Evolutionary conservation across 331 rosid genomes (phyloP).

Genomic region (Acacia pycnantha): DNA sequence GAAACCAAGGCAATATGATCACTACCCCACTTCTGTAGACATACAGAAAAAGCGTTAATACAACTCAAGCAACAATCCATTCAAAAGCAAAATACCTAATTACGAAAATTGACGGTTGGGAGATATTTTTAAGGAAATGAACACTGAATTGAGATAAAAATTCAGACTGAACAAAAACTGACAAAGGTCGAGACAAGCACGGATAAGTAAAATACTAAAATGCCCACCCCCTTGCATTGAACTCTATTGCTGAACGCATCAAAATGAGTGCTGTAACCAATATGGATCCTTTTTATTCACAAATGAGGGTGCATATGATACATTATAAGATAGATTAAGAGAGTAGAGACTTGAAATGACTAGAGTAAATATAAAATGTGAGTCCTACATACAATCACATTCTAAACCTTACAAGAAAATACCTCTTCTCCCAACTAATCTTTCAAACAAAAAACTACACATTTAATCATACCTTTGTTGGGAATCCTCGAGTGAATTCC

Average conservation of each 20-base stretch:
- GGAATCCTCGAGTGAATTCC: conserved; percentile 81
- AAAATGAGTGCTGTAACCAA: background rate
- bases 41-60: background rate
- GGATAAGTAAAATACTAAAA: background rate
- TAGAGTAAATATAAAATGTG: background rate
- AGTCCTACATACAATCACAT: background rate
- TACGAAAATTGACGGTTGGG: background rate
- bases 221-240: background rate
- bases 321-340: background rate
- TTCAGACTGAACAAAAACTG: conserved; percentile 5
- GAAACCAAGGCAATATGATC: conserved; percentile 90
- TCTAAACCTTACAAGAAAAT: background rate
- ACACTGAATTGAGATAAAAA: background rate
- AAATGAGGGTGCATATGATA: background rate
- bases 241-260: background rate
- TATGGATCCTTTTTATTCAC: background rate
- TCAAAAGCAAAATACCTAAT: background rate
- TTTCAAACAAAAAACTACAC: conserved; percentile 2
- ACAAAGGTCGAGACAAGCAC: conserved; percentile 7
- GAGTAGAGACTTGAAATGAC: background rate
- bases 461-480: conserved; percentile 72
- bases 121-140: background rate
- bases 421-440: conserved; percentile 11
- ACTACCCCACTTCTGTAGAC: conserved; percentile 91
- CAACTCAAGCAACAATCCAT: background rate